Conservation (phyloP, 768 basidiomycete species). For the Auriscalpium vulgare region DNA sequence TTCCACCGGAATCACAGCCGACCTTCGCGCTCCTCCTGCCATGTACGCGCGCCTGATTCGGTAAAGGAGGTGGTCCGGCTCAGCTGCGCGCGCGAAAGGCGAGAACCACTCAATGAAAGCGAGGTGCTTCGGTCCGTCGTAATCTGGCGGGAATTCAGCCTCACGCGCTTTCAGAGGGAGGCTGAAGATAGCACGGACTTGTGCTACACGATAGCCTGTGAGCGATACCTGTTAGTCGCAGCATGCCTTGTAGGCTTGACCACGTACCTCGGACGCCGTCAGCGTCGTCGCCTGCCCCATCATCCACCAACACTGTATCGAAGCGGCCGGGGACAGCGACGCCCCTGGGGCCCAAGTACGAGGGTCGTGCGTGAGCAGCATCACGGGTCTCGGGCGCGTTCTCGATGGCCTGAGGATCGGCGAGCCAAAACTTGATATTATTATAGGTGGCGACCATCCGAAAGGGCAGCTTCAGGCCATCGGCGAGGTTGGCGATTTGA, state of each 20-base stretch:
- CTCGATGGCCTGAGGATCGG: not conserved
- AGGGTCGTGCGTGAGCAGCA: not conserved
- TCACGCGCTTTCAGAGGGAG: not conserved
- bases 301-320: constrained; percentile 1
- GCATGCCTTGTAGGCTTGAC: not conserved
- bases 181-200: not conserved
- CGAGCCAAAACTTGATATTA: not conserved
- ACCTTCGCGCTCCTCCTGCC: not conserved
- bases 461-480: not conserved
- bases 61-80: not conserved
- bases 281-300: too few species aligned
- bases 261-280: not conserved
- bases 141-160: not conserved
- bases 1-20: constrained; percentile 3
- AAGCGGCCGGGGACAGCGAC: not conserved
- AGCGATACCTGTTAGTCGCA: not conserved
- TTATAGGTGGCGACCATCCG: not conserved
- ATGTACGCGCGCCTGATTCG: not conserved
- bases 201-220: not conserved
- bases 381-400: not conserved
- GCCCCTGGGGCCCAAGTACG: not conserved
- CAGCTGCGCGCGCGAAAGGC: not conserved
- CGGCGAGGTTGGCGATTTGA: not conserved
- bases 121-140: not conserved
- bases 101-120: constrained; percentile 3